Conservation (phyloP, 78 protist species). For the Chrysochromulina parva region DNA sequence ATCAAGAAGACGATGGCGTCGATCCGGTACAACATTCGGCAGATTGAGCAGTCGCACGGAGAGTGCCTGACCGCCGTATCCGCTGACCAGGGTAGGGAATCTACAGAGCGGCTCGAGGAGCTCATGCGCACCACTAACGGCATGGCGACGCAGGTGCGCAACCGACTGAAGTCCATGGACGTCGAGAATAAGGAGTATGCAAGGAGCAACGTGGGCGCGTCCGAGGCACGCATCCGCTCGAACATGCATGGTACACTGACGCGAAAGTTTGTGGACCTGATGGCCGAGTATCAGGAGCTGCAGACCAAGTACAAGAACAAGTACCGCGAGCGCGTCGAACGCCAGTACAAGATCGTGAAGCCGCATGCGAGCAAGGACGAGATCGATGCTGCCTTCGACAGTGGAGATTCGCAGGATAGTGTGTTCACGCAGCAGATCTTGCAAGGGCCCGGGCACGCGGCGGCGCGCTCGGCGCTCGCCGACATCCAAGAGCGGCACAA, state of each 20-base stretch:
- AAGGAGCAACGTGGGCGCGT: conserved; percentile 26
- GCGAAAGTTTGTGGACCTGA: conserved; percentile 65
- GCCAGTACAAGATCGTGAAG: conserved; percentile 77
- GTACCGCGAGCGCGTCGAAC: conserved; percentile 72
- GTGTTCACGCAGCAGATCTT: conserved; percentile 68
- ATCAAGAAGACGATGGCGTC: background rate
- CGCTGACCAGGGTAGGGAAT: background rate
- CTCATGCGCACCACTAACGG: background rate
- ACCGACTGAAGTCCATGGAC: conserved; percentile 63
- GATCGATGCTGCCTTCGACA: conserved; percentile 62
- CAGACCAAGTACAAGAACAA: conserved; percentile 71
- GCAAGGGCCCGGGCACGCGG: conserved; percentile 48
- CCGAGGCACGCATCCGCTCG: conserved; percentile 33
- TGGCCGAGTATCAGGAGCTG: conserved; percentile 65
- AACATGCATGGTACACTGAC: conserved; percentile 35
- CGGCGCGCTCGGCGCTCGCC: conserved; percentile 62
- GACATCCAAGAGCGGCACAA: conserved; percentile 74
- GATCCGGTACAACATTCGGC: background rate
- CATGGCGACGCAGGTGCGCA: conserved; percentile 23
- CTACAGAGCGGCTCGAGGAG: background rate
- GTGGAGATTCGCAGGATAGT: conserved; percentile 37
- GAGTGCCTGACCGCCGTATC: background rate
- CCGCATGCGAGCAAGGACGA: conserved; percentile 82
- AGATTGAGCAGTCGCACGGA: background rate
- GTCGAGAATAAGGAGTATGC: conserved; percentile 43